Conservation (phyloP, 805 yeast genomes). For the Saturnispora zaruensis region DNA sequence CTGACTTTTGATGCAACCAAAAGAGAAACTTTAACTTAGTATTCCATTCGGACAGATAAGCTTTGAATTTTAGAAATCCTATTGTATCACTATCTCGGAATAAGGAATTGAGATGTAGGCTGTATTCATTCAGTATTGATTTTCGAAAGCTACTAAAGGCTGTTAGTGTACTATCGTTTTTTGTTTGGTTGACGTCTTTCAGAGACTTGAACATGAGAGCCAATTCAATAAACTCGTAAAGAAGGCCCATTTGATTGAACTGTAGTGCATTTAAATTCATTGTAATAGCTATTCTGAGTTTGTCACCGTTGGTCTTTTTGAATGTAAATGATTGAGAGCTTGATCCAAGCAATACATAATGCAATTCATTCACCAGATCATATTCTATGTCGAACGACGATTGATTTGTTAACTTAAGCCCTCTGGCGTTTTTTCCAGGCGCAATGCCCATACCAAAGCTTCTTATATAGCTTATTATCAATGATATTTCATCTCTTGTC, state of each 20-base stretch:
- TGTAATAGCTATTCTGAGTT: background rate
- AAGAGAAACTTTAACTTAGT: constrained; percentile 50
- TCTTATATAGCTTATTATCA: background rate
- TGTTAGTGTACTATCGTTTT: background rate
- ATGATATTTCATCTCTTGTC: background rate
- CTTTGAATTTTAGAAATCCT: constrained; percentile 6
- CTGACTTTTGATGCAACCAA: constrained; percentile 32
- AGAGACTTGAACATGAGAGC: constrained; percentile 8
- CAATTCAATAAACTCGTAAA: constrained; percentile 10
- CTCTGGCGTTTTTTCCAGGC: background rate
- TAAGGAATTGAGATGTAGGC: background rate
- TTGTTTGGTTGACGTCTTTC: background rate
- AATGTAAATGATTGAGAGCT: constrained; percentile 7
- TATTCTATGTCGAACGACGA: constrained; percentile 3
- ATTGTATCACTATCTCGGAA: background rate
- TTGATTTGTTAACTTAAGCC: background rate
- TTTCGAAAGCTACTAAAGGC: background rate
- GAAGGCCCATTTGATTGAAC: constrained; percentile 6
- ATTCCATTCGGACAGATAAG: constrained; percentile 41
- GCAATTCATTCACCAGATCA: constrained; percentile 1
- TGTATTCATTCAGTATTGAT: background rate
- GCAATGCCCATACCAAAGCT: background rate
- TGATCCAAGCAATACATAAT: constrained; percentile 9
- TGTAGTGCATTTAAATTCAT: constrained; percentile 4
- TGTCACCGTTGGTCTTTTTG: background rate